Percentiles rank a stretch among this genome's conserved stretches.
Conservation (phyloP, 345 rosid species). For the sweet orange (Citrus sinensis) region DNA sequence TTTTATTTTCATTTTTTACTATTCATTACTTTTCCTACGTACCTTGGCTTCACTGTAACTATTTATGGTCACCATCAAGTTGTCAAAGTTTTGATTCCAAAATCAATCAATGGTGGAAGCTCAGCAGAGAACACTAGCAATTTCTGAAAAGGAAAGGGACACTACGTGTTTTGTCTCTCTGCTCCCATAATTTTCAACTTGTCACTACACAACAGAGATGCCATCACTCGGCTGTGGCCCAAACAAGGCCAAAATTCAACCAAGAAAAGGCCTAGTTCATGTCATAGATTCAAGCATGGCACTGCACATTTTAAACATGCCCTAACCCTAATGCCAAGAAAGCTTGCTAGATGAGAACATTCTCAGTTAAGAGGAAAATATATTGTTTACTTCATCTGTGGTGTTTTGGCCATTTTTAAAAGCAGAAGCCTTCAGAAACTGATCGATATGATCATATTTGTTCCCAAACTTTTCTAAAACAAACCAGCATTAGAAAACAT, state of each 20-base stretch:
- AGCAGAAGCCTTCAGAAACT: background rate
- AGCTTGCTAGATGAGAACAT: background rate
- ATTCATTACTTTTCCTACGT: background rate
- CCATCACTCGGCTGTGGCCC: background rate
- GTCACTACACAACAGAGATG: conserved; percentile 1
- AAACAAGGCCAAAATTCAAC: background rate
- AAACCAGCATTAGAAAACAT: background rate
- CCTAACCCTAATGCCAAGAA: background rate
- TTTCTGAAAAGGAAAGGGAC: conserved; percentile 7
- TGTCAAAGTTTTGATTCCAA: background rate
- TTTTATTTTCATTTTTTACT: background rate
- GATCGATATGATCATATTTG: background rate
- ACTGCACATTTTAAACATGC: background rate
- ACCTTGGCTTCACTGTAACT: background rate
- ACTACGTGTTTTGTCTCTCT: background rate
- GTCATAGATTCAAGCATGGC: background rate
- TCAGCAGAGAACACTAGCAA: background rate
- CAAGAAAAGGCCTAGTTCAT: background rate
- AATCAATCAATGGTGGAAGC: background rate
- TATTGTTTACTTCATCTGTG: background rate
- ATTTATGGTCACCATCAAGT: background rate
- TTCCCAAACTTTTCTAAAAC: background rate
- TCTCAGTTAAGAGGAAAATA: background rate
- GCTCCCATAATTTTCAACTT: background rate
- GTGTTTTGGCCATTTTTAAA: background rate